These are phyloP conservation scores for Phytopythium ostracodes DNA, from an alignment of 352 stramenopile species.

Conservation along the genomic window DNA sequence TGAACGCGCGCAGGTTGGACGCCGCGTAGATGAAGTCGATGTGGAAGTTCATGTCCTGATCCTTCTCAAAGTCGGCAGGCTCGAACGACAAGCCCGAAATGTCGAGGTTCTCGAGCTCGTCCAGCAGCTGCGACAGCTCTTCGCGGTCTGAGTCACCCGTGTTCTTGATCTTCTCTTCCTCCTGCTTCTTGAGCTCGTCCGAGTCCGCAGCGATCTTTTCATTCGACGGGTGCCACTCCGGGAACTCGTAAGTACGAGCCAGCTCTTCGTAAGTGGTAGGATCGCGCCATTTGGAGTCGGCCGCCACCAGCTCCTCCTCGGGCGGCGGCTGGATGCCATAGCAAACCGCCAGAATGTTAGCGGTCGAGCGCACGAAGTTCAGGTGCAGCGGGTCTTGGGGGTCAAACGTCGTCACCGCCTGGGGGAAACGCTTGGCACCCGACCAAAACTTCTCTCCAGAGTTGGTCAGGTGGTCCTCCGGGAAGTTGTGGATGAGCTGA, in stretches of 20 bases:
- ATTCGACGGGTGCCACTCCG: conserved; percentile 61
- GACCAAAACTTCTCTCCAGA: conserved; percentile 84
- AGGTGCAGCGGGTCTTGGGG: conserved; percentile 58
- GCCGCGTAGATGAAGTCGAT: conserved; percentile 98
- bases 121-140: conserved; percentile 63
- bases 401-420: conserved; percentile 60
- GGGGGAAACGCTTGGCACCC: conserved; percentile 79
- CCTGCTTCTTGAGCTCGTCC: conserved; percentile 61
- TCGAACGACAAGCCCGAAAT: conserved; percentile 60
- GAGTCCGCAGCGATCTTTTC: conserved; percentile 78
- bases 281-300: conserved; percentile 85
- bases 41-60: conserved; percentile 94
- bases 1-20: conserved; percentile 94
- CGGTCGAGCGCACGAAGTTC: conserved; percentile 75
- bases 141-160: conserved; percentile 58
- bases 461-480: conserved; percentile 79
- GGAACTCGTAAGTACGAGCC: conserved; percentile 29
- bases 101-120: conserved; percentile 62
- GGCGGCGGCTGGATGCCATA: conserved; percentile 69
- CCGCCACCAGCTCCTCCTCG: conserved; percentile 58
- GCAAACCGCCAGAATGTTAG: conserved; percentile 79
- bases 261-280: conserved; percentile 58
- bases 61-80: conserved; percentile 96
- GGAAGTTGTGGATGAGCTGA: conserved; percentile 84
- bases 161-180: conserved; percentile 64